These are phyloP conservation scores for Pyrenophora graminea DNA, from an alignment of 2,329 filamentous ascomycete genomes.

Conservation along the genomic window DNA sequence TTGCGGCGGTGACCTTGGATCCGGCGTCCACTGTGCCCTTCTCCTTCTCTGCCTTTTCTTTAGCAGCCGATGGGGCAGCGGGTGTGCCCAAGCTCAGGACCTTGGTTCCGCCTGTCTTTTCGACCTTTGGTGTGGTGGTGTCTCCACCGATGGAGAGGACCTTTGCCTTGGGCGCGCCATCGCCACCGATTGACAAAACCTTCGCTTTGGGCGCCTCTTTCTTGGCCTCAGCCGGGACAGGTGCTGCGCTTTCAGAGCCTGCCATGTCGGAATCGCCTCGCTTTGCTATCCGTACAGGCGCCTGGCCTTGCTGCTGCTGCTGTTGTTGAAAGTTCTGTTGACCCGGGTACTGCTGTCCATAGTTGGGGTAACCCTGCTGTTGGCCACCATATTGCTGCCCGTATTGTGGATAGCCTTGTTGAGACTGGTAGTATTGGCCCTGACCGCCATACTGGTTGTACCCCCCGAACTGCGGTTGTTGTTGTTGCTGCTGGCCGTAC, in stretches of 20 bases:
- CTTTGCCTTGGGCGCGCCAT: slow-evolving; percentile 61
- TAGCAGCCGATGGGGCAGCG: slow-evolving; percentile 57
- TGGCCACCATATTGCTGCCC: slow-evolving; percentile 54
- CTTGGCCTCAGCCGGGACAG: slow-evolving; percentile 45
- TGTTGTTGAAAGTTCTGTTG: slow-evolving; percentile 44
- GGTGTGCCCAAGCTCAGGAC: slow-evolving; percentile 74
- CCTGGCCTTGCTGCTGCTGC: slow-evolving; percentile 51
- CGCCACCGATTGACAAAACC: slow-evolving; percentile 66
- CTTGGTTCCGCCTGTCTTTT: slow-evolving; percentile 61
- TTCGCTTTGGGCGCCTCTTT: slow-evolving; percentile 60
- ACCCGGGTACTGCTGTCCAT: slow-evolving; percentile 28
- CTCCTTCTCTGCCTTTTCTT: slow-evolving; percentile 50
- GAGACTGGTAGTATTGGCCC: slow-evolving; percentile 53
- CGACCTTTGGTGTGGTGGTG: slow-evolving; percentile 58
- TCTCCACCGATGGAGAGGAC: slow-evolving; percentile 64
- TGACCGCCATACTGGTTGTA: slow-evolving; percentile 61
- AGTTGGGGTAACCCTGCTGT: slow-evolving; percentile 27
- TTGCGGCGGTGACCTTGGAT: slow-evolving; percentile 81
- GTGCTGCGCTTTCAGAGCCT: slow-evolving; percentile 52
- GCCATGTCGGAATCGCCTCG: slow-evolving; percentile 57
- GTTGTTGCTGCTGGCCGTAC: slow-evolving; percentile 49
- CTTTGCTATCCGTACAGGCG: slow-evolving; percentile 66
- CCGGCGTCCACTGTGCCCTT: slow-evolving; percentile 65
- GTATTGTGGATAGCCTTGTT: slow-evolving; percentile 41
- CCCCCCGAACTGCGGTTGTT: slow-evolving; percentile 43